Conservation (phyloP, 2,329 filamentous ascomycete species). For the Zasmidium cellare region DNA sequence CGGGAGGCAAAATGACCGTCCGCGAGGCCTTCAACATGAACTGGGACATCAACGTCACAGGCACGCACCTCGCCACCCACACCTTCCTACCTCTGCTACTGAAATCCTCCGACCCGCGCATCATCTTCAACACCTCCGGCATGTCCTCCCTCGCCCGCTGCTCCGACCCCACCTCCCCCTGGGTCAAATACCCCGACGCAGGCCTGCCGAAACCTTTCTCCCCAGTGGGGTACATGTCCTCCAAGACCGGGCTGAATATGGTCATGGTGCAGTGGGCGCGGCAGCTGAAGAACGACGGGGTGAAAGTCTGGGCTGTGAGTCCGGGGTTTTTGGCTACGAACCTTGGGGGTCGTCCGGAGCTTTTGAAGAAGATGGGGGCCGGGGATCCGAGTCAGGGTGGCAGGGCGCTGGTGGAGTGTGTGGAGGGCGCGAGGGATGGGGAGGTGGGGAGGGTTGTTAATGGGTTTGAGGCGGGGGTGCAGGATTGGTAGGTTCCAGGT, state of each 20-base stretch:
- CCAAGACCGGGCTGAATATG: slow-evolving; percentile 48
- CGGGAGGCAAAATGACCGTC: slow-evolving; percentile 29
- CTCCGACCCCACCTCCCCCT: slow-evolving; percentile 18
- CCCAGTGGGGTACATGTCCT: slow-evolving; percentile 36
- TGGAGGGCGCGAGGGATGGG: slow-evolving; percentile 35
- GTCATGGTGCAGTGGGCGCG: slow-evolving; percentile 47
- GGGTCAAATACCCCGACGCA: slow-evolving; percentile 10
- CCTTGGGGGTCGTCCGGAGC: slow-evolving; percentile 32
- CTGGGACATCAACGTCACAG: slow-evolving; percentile 41
- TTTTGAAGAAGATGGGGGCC: slow-evolving; percentile 31
- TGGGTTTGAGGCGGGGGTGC: not conserved
- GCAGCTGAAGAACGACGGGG: slow-evolving; percentile 37
- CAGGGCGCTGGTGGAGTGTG: slow-evolving; percentile 30
- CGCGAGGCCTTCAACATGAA: slow-evolving; percentile 38
- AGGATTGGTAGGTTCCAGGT: not conserved
- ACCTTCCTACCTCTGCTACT: slow-evolving; percentile 40
- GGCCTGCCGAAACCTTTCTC: slow-evolving; percentile 46
- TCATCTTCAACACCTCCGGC: slow-evolving; percentile 45
- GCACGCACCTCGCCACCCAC: slow-evolving; percentile 40
- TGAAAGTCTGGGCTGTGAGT: slow-evolving; percentile 47
- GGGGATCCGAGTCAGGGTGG: slow-evolving; percentile 33
- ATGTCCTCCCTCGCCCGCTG: slow-evolving; percentile 41
- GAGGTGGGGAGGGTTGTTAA: slow-evolving; percentile 26
- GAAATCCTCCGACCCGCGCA: slow-evolving; percentile 34
- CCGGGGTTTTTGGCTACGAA: slow-evolving; percentile 47